phyloP scores from a whole-genome alignment of 371 early-diverging fungal species.

The Rhizopus arrhizus region DNA sequence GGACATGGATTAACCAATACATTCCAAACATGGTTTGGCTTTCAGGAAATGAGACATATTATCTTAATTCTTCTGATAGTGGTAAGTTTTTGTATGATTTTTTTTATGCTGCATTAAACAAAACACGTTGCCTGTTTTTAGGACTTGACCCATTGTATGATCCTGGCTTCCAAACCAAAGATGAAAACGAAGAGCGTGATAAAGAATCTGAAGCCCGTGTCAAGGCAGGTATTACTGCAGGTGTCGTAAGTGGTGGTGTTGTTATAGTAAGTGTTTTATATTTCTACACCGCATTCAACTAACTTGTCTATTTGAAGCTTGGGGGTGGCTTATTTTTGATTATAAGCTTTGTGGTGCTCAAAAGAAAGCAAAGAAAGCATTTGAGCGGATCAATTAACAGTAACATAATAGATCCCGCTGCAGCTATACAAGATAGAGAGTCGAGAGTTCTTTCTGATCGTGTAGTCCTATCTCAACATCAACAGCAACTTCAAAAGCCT shows the following conservation, averaged over 20 bases:
- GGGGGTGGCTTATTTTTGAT: constrained; percentile 32
- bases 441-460: constrained; percentile 12
- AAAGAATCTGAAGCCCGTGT: constrained; percentile 22
- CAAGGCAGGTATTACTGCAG: constrained; percentile 41
- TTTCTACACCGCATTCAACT: background rate
- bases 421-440: constrained; percentile 2
- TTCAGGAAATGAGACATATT: constrained; percentile 12
- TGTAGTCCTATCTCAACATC: background rate
- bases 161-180: constrained; percentile 4
- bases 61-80: background rate
- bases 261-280: constrained; percentile 30
- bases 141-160: constrained; percentile 16
- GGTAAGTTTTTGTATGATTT: background rate
- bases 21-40: constrained; percentile 25
- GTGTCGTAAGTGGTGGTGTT: constrained; percentile 40
- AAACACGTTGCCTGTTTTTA: background rate
- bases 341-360: constrained; percentile 22
- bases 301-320: constrained; percentile 17
- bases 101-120: background rate
- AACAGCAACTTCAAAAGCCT: constrained; percentile 21
- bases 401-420: constrained; percentile 9
- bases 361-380: constrained; percentile 17
- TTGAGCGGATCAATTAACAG: constrained; percentile 10
- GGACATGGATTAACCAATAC: constrained; percentile 40
- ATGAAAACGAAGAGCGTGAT: constrained; percentile 1